Evolutionary conservation across 331 rosid species (phyloP), one percentile per base, ranked within the genome.

Genomic region (Dryas integrifolia): DNA sequence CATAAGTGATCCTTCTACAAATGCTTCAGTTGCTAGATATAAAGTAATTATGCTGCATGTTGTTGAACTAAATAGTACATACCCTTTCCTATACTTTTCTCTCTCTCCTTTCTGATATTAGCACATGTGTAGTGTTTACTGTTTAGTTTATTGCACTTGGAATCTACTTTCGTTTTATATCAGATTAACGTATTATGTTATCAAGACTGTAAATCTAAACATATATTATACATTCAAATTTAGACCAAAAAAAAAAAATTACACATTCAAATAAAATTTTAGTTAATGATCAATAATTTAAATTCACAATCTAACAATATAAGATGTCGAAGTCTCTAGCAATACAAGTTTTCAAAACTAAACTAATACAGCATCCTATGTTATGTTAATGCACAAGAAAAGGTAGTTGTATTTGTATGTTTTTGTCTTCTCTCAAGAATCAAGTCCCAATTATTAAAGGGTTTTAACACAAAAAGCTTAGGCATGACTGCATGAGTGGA

Each of bases 401-500:
- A 6, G 14, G 3, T 13, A 0, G 74, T 53, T 55, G 74, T 21
- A 35, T 30, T 67, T 50, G 53, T 7, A 44, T 53, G 65, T 43
- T 41, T 12, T 70, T 70, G 55, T 70, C 65, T 21, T 12, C 51
- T 41, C 65, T 70, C 6, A 41, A 70, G 65, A 70, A 55, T 55
- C 43, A 55, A 56, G 65, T 26, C 9, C 8, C 9, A 55, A 56
- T 70, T n/a, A 70, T 70, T 55, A 55, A 56, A 70, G 48, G 24
- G 65, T 16, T 70, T 56, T 4, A n/a, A 11, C 48, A 14, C 13
- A 21, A 14, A 8, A 53, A 53, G 58, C 26, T 67, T 69, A 52
- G 24, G 73, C 73, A 53, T 51, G 73, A 16, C 48, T 56, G 65
- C 26, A 45, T 46, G 45, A 55, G 74, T 61, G 78, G 65, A 69